Percentiles rank a stretch among this genome's conserved stretches.
phyloP scores from a whole-genome alignment of 306 rosid genomes.

The Phaseolus lunatus region DNA sequence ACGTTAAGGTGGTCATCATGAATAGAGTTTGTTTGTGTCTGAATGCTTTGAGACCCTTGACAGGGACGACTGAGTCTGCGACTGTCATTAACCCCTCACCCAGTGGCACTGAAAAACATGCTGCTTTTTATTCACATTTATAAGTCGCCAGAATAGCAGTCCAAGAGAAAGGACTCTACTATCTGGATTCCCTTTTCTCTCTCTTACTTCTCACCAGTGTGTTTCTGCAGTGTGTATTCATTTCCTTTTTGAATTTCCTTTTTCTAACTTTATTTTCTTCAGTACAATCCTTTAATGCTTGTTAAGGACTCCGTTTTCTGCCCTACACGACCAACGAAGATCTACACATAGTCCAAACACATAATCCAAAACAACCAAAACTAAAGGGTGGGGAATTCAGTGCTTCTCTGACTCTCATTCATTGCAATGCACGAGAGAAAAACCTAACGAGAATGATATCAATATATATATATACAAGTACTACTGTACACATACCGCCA shows the following conservation, averaged over 20 bases:
- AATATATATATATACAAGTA: neutral
- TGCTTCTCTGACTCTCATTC: conserved; percentile 49
- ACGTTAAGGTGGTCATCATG: conserved; percentile 47
- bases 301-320: conserved; percentile 37
- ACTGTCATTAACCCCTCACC: conserved; percentile 64
- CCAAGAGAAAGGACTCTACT: conserved; percentile 30
- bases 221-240: conserved; percentile 20
- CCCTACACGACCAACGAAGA: conserved; percentile 51
- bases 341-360: conserved; percentile 59
- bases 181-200: conserved; percentile 30
- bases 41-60: conserved; percentile 51
- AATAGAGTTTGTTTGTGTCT: conserved; percentile 70
- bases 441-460: conserved; percentile 28
- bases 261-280: conserved; percentile 14
- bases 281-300: conserved; percentile 50
- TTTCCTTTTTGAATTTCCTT: neutral
- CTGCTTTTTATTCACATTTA: conserved; percentile 63
- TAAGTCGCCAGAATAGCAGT: conserved; percentile 48
- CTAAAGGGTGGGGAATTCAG: conserved; percentile 45
- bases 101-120: conserved; percentile 97
- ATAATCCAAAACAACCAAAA: conserved; percentile 61
- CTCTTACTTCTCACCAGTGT: neutral
- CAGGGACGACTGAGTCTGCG: conserved; percentile 70
- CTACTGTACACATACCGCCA: neutral
- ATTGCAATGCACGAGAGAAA: conserved; percentile 41